Base-by-base conservation (phyloP, 208 protist genomes). In the Leishmania guyanensis region DNA sequence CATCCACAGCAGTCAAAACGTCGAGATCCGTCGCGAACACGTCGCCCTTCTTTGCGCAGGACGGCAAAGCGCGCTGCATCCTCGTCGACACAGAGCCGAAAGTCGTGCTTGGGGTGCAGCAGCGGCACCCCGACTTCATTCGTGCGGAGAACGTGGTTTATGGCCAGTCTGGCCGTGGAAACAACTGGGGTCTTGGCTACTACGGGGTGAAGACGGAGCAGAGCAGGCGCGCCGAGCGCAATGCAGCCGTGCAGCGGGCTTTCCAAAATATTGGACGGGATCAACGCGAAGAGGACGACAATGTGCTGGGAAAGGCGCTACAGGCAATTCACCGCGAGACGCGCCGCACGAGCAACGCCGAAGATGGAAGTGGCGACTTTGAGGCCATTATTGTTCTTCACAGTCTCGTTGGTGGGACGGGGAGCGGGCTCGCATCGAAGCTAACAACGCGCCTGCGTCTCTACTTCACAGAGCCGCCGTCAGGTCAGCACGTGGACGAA, bases 21-120 rank as follows among this genome's bases (percentile, higher is more conserved):
- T 51, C 64, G 10, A 26, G 14, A 3, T n/a, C 43, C 53, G 84
- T 39, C 51, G 56, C 17, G 1, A 14, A 17, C 20, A 54, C 22
- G 43, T 88, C 74, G 70, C 74, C 91, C 86, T 83, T 97, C 87
- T 91, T 97, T 87, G 70, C 83, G 62, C 75, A 65, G 8, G 90
- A 96, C 39, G 84, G 92, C 43, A 93, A 89, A 78, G 94, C 94
- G 10, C 94, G 94, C 78, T 94, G 89, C 74, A 89, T 97, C 48
- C 86, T 97, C 2, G 86, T 96, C 12, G 94, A 97, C 86, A 89
- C 93, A 29, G 92, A 97, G 86, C 94, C 94, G 22, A 97, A 97
- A 81, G 94, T 97, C n/a, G 94, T 95, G 14, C 83, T 83, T 0
- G 88, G 84, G 14, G 90, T 97, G 5, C 85, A 80, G 22, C 72